Conservation (phyloP, 148 eudicot species). For the Vaccinium darrowii region DNA sequence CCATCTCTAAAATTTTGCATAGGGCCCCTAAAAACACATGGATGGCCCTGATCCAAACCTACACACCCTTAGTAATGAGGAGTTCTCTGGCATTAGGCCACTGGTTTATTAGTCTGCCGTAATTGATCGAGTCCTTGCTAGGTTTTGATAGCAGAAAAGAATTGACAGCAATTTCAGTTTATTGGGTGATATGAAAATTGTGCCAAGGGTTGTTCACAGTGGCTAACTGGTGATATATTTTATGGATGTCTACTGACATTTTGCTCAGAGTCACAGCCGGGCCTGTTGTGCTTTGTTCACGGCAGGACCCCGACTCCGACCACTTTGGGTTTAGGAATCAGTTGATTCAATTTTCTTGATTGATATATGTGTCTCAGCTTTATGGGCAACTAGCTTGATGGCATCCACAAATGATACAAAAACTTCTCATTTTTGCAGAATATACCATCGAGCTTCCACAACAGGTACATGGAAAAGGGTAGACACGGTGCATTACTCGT, state of each 20-base stretch:
- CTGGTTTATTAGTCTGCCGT: not conserved
- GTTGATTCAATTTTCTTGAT: not conserved
- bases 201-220: not conserved
- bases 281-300: not conserved
- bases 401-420: not conserved
- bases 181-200: not conserved
- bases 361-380: not conserved
- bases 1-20: not conserved
- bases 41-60: not conserved
- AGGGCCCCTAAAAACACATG: not conserved
- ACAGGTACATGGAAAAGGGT: not conserved
- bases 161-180: not conserved
- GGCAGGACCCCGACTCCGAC: not conserved
- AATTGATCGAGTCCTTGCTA: not conserved
- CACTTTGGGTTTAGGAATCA: not conserved
- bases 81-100: not conserved
- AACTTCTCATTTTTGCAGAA: conserved; percentile 13
- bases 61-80: not conserved
- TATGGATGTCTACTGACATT: not conserved
- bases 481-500: not conserved
- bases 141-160: not conserved
- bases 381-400: not conserved
- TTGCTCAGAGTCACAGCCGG: not conserved
- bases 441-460: conserved; percentile 14
- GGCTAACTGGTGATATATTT: not conserved